Conservation (phyloP, 192 early-diverging fungal species). For the Backusella mclennaniae region DNA sequence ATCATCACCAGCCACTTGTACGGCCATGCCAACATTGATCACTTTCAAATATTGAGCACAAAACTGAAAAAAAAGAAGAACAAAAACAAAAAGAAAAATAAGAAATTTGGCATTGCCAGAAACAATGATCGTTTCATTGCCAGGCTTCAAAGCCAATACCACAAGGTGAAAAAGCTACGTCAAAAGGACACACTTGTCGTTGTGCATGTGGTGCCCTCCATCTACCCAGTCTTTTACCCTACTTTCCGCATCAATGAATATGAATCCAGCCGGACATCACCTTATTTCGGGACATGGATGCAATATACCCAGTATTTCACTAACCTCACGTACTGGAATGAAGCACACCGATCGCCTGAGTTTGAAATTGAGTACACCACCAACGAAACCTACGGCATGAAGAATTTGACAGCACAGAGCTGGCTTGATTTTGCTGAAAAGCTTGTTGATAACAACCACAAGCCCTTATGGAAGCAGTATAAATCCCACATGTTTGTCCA, state of each 20-base stretch:
- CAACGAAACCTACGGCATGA: slow-evolving; percentile 43
- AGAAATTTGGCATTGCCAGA: not conserved
- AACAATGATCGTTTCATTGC: slow-evolving; percentile 3
- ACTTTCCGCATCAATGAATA: slow-evolving; percentile 61
- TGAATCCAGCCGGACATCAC: slow-evolving; percentile 13
- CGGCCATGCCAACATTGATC: slow-evolving; percentile 75
- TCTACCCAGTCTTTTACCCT: slow-evolving; percentile 62
- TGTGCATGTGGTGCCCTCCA: slow-evolving; percentile 53
- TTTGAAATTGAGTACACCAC: slow-evolving; percentile 51
- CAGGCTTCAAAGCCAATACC: slow-evolving; percentile 8
- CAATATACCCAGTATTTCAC: slow-evolving; percentile 41
- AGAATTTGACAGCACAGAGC: slow-evolving; percentile 40
- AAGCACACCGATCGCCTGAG: slow-evolving; percentile 12
- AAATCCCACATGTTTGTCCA: slow-evolving; percentile 27
- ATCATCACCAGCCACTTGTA: slow-evolving; percentile 64
- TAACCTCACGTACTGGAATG: slow-evolving; percentile 41
- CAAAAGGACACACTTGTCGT: not conserved
- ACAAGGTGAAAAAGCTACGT: not conserved
- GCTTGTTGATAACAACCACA: slow-evolving; percentile 17
- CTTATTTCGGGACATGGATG: slow-evolving; percentile 32
- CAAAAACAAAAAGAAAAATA: not conserved
- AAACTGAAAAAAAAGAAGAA: not conserved
- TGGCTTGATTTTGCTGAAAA: slow-evolving; percentile 43
- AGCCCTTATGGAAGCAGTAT: slow-evolving; percentile 26
- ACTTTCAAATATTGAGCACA: slow-evolving; percentile 11